Evolutionary conservation across 495 filamentous ascomycete species (phyloP).

Genomic region (Jackrogersella minutella): DNA sequence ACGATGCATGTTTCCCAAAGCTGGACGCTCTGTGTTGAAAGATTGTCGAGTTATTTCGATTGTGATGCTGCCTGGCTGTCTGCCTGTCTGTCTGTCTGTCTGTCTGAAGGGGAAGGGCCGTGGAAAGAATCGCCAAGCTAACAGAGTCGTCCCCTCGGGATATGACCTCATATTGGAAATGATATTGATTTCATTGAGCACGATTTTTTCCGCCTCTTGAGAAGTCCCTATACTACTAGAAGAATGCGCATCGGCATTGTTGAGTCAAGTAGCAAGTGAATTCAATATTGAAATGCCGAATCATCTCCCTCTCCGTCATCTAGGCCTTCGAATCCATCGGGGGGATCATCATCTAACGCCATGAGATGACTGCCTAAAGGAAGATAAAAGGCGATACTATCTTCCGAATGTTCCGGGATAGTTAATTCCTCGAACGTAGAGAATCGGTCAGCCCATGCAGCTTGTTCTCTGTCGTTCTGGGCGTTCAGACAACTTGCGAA

Average conservation of each 20-base stretch:
- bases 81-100: constrained; percentile 8
- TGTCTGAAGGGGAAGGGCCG: neutral
- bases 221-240: neutral
- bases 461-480: constrained; percentile 17
- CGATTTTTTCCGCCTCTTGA: neutral
- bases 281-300: constrained; percentile 13
- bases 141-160: neutral
- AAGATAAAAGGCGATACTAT: constrained; percentile 17
- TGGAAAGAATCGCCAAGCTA: too few relatives aligned
- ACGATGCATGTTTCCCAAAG: constrained; percentile 23
- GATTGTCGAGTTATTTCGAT: neutral
- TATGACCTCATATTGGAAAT: neutral
- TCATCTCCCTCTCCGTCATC: constrained; percentile 21
- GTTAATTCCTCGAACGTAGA: constrained; percentile 2
- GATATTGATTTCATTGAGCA: neutral
- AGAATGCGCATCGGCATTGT: neutral
- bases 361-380: constrained; percentile 4
- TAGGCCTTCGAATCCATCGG: neutral
- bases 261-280: neutral
- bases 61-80: constrained; percentile 7
- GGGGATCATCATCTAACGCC: too few relatives aligned
- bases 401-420: constrained; percentile 7
- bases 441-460: constrained; percentile 19
- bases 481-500: constrained; percentile 19
- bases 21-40: constrained; percentile 21